A percentile compares a stretch with the other conserved stretches of the same genome.
phyloP scores from a whole-genome alignment of 495 filamentous ascomycete species.

The Penicillium ucsense region DNA sequence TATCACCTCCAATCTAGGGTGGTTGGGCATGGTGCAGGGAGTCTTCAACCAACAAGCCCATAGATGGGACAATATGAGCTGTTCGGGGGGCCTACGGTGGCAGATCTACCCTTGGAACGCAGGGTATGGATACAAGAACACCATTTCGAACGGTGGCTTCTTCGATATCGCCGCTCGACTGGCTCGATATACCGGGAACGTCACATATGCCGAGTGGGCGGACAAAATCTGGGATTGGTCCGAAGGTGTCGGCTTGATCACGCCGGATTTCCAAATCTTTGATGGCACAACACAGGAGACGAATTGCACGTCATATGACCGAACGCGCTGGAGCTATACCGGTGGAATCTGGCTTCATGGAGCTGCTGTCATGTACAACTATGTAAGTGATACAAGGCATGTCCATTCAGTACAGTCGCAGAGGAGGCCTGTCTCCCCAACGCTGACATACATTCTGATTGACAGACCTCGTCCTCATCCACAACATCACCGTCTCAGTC shows the following conservation, averaged over 20 bases:
- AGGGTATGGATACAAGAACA: conserved; percentile 75
- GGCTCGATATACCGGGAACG: conserved; percentile 65
- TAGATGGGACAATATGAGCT: conserved; percentile 65
- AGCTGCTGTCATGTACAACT: conserved; percentile 27
- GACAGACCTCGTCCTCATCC: conserved; percentile 4
- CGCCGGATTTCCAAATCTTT: conserved; percentile 47
- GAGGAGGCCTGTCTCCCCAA: too few relatives aligned
- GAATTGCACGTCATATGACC: conserved; percentile 29
- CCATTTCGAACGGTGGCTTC: conserved; percentile 71
- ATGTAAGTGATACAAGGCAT: conserved; percentile 1
- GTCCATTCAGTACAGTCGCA: too few relatives aligned
- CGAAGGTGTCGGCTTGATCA: conserved; percentile 49
- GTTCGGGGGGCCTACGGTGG: conserved; percentile 69
- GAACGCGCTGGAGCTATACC: conserved; percentile 30
- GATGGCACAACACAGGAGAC: conserved; percentile 50
- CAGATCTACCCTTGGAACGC: conserved; percentile 74
- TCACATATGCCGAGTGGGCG: conserved; percentile 72
- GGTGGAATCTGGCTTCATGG: conserved; percentile 26
- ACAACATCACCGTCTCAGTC: conserved; percentile 30
- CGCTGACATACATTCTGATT: not conserved
- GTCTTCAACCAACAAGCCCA: conserved; percentile 65
- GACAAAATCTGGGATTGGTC: conserved; percentile 66
- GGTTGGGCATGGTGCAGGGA: conserved; percentile 72
- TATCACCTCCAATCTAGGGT: conserved; percentile 47
- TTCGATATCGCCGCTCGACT: conserved; percentile 72